Evolutionary conservation across 371 early-diverging fungal genomes (phyloP), one percentile per base, ranked within the genome.

Genomic region (Nosema muscidifuracis): DNA sequence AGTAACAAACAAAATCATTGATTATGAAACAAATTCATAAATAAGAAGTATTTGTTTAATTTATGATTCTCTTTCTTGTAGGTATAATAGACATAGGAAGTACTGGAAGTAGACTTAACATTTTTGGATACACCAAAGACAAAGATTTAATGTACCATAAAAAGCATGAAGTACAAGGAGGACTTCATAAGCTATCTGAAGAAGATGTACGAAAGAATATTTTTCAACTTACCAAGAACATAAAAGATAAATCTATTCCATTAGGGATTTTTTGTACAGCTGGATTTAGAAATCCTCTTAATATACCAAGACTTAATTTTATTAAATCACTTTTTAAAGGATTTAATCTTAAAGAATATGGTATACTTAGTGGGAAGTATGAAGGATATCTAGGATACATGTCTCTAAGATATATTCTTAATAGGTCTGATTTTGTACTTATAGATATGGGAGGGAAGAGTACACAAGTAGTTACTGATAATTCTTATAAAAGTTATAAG

Each of bases 401-500:
- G 58, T 34, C 68, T 60, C 24, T 75, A 47, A 22, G 75, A 44
- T 47, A 47, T n/a, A 47, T 47, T 20, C n/a, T 47, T 4, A 47
- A 47, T 10, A n/a, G 4, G n/a, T 4, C 47, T 4, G n/a, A 47
- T 47, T 47, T 47, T 20, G n/a, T 6, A n/a, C 64, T 82, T 51
- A 66, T 82, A 20, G 82, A 82, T 44, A 73, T 82, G 76, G 82
- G 82, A 1, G 82, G 82, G 1, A 73, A 64, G 28, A 79, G 79
- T 57, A 65, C 74, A 16, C 80, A 82, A 38, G 66, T 82, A 15
- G 47, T 47, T 13, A 12, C 47, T 4, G n/a, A 20, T 10, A n/a
- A n/a, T 12, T n/a, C 4, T 47, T 47, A 47, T n/a, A 47, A 47
- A 20, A 47, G 47, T 47, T 47, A 47, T 20, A 13, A 47, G 6